These are phyloP conservation scores for Colletotrichum trifolii DNA, from an alignment of 2,329 filamentous ascomycete genomes.

Conservation along the genomic window DNA sequence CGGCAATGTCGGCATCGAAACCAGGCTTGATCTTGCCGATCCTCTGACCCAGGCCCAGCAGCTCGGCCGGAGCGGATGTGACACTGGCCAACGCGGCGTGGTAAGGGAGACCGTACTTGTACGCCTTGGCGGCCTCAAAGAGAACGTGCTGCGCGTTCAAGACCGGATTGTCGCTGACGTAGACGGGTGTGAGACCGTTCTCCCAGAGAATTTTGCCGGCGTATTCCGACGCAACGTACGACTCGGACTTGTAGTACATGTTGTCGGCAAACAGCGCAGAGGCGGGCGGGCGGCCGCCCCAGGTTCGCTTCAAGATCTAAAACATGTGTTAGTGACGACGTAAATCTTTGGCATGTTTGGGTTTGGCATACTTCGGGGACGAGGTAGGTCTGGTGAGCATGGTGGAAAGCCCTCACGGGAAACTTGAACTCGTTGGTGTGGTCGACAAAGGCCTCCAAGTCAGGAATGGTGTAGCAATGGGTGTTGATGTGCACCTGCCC, in stretches of 20 bases:
- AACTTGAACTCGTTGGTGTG: constrained; percentile 80
- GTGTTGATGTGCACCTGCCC: constrained; percentile 77
- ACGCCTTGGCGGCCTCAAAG: constrained; percentile 71
- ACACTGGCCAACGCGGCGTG: constrained; percentile 69
- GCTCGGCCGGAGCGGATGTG: constrained; percentile 68
- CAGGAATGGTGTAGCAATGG: constrained; percentile 77
- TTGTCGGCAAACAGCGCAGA: constrained; percentile 77
- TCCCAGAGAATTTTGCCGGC: constrained; percentile 75
- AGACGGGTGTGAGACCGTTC: constrained; percentile 72
- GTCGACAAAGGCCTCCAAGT: constrained; percentile 75
- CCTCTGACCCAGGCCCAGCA: constrained; percentile 66
- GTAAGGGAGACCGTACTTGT: constrained; percentile 70
- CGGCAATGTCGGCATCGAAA: constrained; percentile 69
- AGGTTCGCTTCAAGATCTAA: constrained; percentile 66
- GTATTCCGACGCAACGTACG: constrained; percentile 72
- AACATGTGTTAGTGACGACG: constrained; percentile 11
- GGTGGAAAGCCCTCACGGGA: constrained; percentile 73
- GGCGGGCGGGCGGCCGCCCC: constrained; percentile 63
- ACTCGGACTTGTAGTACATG: constrained; percentile 78
- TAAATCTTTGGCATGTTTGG: background rate
- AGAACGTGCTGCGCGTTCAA: constrained; percentile 77
- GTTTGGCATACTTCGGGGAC: constrained; percentile 66
- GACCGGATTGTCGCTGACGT: constrained; percentile 78
- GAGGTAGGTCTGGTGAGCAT: constrained; percentile 74
- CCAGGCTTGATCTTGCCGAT: constrained; percentile 71